Percentiles rank a stretch among this genome's conserved stretches.
phyloP scores from a whole-genome alignment of 192 early-diverging fungal species.

The Geranomyces michiganensis region DNA sequence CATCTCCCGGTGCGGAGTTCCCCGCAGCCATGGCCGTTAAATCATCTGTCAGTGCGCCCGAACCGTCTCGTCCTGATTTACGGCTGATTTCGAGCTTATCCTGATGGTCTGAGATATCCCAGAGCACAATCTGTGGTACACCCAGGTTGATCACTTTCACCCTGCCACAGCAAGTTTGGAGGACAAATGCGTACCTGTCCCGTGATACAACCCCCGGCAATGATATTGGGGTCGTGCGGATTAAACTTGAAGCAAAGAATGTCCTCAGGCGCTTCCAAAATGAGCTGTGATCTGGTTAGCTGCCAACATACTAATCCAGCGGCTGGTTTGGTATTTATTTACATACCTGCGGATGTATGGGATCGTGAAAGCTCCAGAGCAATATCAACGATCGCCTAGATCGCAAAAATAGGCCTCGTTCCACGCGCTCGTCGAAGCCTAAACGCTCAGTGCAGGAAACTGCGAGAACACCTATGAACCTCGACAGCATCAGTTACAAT shows the following conservation, averaged over 20 bases:
- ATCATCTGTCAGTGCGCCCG: not conserved
- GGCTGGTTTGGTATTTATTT: too few relatives aligned
- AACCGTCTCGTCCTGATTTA: conserved; percentile 35
- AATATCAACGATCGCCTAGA: conserved; percentile 54
- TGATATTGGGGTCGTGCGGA: conserved; percentile 57
- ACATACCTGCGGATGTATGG: conserved; percentile 61
- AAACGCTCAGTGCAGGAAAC: conserved; percentile 57
- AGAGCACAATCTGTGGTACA: conserved; percentile 48
- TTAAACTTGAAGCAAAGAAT: conserved; percentile 59
- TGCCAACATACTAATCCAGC: too few relatives aligned
- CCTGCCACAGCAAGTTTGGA: not conserved
- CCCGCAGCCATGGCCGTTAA: not conserved
- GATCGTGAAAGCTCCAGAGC: conserved; percentile 70
- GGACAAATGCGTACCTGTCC: conserved; percentile 49
- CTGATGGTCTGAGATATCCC: conserved; percentile 64
- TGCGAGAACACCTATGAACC: conserved; percentile 51
- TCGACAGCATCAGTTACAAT: not conserved
- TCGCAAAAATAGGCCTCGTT: conserved; percentile 42
- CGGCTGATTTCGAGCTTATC: conserved; percentile 56
- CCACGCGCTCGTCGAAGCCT: conserved; percentile 60
- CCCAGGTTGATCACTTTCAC: too few relatives aligned
- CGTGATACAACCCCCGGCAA: conserved; percentile 62
- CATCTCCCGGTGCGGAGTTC: not conserved
- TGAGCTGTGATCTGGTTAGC: conserved; percentile 38
- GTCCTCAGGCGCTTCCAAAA: conserved; percentile 67